Percentiles rank a stretch among this genome's conserved stretches.
phyloP scores from a whole-genome alignment of 2,329 filamentous ascomycete species.

The Ilyonectria sp. region DNA sequence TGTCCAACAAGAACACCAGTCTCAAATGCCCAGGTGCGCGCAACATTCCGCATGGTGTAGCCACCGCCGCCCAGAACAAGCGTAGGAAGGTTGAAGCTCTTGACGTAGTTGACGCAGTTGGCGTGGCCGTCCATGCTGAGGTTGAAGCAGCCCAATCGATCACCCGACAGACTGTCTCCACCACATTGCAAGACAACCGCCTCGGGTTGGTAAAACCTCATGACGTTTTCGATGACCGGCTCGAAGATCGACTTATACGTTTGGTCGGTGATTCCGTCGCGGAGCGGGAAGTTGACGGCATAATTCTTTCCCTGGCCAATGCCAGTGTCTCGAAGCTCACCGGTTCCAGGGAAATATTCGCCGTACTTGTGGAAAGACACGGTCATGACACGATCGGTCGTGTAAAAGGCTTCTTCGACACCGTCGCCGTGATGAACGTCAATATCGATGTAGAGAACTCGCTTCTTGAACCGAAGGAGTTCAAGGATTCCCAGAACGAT shows the following conservation, averaged over 20 bases:
- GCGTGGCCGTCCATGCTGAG: slow-evolving; percentile 97
- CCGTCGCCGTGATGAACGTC: slow-evolving; percentile 96
- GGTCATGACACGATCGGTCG: slow-evolving; percentile 92
- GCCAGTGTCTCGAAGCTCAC: slow-evolving; percentile 87
- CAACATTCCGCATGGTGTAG: slow-evolving; percentile 97
- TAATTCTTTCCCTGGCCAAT: slow-evolving; percentile 92
- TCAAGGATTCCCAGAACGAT: slow-evolving; percentile 97
- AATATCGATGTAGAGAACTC: slow-evolving; percentile 98
- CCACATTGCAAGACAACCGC: slow-evolving; percentile 97
- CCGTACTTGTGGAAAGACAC: slow-evolving; percentile 98
- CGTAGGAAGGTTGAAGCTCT: slow-evolving; percentile 86
- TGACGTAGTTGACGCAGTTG: slow-evolving; percentile 93
- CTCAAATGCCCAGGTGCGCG: slow-evolving; percentile 97
- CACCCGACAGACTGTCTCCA: slow-evolving; percentile 93
- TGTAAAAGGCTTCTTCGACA: slow-evolving; percentile 94
- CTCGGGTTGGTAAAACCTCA: slow-evolving; percentile 89
- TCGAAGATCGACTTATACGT: slow-evolving; percentile 95
- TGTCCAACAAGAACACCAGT: slow-evolving; percentile 91
- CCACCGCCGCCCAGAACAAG: slow-evolving; percentile 96
- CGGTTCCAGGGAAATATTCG: slow-evolving; percentile 94
- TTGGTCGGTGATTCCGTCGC: slow-evolving; percentile 91
- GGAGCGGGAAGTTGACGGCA: slow-evolving; percentile 90
- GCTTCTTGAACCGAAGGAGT: slow-evolving; percentile 89
- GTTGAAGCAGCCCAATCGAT: slow-evolving; percentile 96
- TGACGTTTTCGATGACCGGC: slow-evolving; percentile 88